Evolutionary conservation across 768 basidiomycete genomes (phyloP), one percentile per base, ranked within the genome.

Genomic region (Naganishia vaughanmartiniae): DNA sequence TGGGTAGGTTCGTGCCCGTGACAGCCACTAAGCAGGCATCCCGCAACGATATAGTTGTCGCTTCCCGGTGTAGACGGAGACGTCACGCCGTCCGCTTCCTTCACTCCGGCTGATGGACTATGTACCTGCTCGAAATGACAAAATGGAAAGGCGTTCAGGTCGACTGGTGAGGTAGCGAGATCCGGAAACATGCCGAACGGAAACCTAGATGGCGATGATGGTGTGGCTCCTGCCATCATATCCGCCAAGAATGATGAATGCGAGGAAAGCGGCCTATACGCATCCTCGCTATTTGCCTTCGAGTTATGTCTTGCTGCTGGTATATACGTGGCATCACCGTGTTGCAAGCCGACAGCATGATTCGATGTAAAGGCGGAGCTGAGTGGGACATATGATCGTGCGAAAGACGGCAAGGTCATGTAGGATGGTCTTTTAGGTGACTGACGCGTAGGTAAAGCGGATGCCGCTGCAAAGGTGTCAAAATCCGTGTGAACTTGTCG

Each of bases 71-170:
- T 60, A 2, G 26, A 31, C 4, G 4, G 3, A 28, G 46, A 46
- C 21, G 34, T 60, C 21, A 36, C 6, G 9, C 19, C 34, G 6
- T 39, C 36, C 34, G 36, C 21, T 10, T 60, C 58, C 36, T 14
- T 45, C 39, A 12, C 26, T 14, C 33, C n/a, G 21, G 39, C 34
- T 34, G 58, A 60, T 9, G 58, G 58, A 33, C 58, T 60, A 36
- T 42, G 58, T n/a, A 60, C 39, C 39, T 60, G 58, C 31, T 60
- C 58, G 58, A 60, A 60, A 60, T 60, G 58, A 17, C 58, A 60
- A 26, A 60, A 60, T 6, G 58, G 58, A 19, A 60, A 60, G 39
- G 58, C 11, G 21, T 34, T 4, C 21, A 45, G 58, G 17, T 60
- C 58, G 19, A 33, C 34, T 45, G 58, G 58, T 7, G 58, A 60